Evolutionary conservation across 169 alveolate species (phyloP), one percentile per base, ranked within the genome.

Genomic region (Cryptosporidium ubiquitum): DNA sequence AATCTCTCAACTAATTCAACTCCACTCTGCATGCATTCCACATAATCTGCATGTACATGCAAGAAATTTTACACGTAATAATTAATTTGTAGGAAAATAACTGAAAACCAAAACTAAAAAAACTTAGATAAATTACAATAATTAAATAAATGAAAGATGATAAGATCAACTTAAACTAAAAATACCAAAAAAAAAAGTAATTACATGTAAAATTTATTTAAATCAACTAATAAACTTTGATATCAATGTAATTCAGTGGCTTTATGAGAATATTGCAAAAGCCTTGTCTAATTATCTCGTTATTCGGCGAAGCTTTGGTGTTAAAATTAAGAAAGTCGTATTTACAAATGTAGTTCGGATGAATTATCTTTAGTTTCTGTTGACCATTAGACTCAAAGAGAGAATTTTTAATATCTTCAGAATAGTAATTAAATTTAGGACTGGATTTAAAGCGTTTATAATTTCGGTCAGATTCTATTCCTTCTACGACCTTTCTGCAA

Each of bases 211-310:
- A 64, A 31, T 3, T 26, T 73, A 52, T n/a, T 35, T 16, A 49
- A 52, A 51, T 44, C 44, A 23, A 73, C 20, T 23, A 52, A 23
- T 31, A 9, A 58, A 55, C 6, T 33, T 58, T 73, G 58, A 79
- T 60, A 10, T 79, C 61, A 26, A 79, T 79, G 37, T 61, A 31
- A 3, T 14, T 29, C 3, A 79, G 39, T 2, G 89, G 89, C 33
- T 79, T 79, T 3, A 79, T 20, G 26, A 79, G 75, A 42, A 42
- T 39, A 26, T 79, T 31, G 61, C 89, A 79, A 35, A 79, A 79
- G 0, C 89, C 89, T 47, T 79, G 89, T 18, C 35, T 29, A 26
- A 79, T 79, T 10, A 79, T 42, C 20, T 79, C 89, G 16, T 60
- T 60, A 18, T 79, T 79, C 55, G 61, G 61, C 2, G 89, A 26